Conservation (phyloP, 2,329 filamentous ascomycete species). For the Epicoccum sorghinum region DNA sequence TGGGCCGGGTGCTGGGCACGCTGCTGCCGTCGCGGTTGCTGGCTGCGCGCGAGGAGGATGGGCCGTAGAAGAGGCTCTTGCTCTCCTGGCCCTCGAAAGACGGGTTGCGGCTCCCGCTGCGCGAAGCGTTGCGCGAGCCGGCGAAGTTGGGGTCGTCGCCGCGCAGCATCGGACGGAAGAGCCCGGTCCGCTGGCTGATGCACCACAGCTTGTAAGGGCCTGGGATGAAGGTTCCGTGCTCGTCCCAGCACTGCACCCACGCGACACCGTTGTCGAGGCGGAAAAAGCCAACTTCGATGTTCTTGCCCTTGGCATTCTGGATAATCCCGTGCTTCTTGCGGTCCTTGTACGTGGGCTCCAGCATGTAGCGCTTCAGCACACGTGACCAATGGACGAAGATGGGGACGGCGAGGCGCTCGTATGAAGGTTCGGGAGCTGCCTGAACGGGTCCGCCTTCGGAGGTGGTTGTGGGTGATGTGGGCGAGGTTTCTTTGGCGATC, state of each 20-base stretch:
- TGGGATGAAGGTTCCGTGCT: slow-evolving; percentile 56
- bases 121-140: slow-evolving; percentile 29
- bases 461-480: slow-evolving; percentile 33
- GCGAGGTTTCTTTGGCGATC: slow-evolving; percentile 48
- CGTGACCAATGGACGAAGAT: slow-evolving; percentile 54
- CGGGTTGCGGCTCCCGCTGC: slow-evolving; percentile 25
- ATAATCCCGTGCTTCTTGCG: slow-evolving; percentile 54
- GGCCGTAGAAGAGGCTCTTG: slow-evolving; percentile 34
- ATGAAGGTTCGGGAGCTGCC: slow-evolving; percentile 16
- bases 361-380: slow-evolving; percentile 56
- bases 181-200: slow-evolving; percentile 49
- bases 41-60: slow-evolving; percentile 20
- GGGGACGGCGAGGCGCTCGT: slow-evolving; percentile 39
- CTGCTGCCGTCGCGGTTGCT: slow-evolving; percentile 36
- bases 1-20: slow-evolving; percentile 35
- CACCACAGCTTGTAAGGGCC: slow-evolving; percentile 59
- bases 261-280: slow-evolving; percentile 55
- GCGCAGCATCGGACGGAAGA: slow-evolving; percentile 48
- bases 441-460: slow-evolving; percentile 23
- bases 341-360: slow-evolving; percentile 55
- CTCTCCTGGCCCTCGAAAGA: slow-evolving; percentile 33
- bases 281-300: slow-evolving; percentile 54
- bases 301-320: slow-evolving; percentile 46
- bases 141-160: slow-evolving; percentile 47
- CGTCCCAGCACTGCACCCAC: slow-evolving; percentile 59